Evolutionary conservation across 108 stramenopile genomes (phyloP).

Genomic region (Nitzschia palea): DNA sequence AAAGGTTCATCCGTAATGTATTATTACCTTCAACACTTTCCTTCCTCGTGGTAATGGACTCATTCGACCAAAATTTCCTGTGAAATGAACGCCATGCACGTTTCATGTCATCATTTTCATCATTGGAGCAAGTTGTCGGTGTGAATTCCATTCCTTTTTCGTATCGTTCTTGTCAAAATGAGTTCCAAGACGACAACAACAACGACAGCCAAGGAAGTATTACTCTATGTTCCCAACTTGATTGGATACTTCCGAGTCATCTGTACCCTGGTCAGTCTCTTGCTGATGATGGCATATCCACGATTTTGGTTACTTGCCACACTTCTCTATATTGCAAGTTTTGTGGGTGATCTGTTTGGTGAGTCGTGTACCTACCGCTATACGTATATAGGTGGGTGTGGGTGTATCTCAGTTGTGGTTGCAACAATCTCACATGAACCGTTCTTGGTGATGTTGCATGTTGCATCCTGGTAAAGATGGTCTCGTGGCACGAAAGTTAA

Average conservation of each 20-base stretch:
- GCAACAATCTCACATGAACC: not conserved
- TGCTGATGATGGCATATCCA: slow-evolving; percentile 61
- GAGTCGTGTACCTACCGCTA: not conserved
- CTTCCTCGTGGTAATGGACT: too few species aligned
- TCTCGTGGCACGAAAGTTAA: slow-evolving; percentile 85
- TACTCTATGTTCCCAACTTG: slow-evolving; percentile 91
- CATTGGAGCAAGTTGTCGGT: not conserved
- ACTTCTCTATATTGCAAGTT: slow-evolving; percentile 81
- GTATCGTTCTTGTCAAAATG: too few species aligned
- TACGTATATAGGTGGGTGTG: too few species aligned
- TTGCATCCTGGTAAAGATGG: slow-evolving; percentile 61
- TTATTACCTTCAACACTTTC: too few species aligned
- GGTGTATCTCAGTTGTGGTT: not conserved
- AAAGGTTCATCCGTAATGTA: too few species aligned
- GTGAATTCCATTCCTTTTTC: not conserved
- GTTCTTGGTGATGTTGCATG: not conserved
- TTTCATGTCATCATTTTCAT: not conserved
- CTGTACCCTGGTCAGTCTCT: slow-evolving; percentile 55
- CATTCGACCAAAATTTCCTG: too few species aligned
- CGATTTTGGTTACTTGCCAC: slow-evolving; percentile 61
- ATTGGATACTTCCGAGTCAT: slow-evolving; percentile 88
- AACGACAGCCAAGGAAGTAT: slow-evolving; percentile 63
- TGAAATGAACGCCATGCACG: too few species aligned
- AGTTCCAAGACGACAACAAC: not conserved
- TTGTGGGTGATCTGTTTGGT: slow-evolving; percentile 91